Percentiles rank a stretch among this genome's conserved stretches.
Conservation (phyloP, 1,139 yeast species). For the Lodderomyces jiufengensis region DNA sequence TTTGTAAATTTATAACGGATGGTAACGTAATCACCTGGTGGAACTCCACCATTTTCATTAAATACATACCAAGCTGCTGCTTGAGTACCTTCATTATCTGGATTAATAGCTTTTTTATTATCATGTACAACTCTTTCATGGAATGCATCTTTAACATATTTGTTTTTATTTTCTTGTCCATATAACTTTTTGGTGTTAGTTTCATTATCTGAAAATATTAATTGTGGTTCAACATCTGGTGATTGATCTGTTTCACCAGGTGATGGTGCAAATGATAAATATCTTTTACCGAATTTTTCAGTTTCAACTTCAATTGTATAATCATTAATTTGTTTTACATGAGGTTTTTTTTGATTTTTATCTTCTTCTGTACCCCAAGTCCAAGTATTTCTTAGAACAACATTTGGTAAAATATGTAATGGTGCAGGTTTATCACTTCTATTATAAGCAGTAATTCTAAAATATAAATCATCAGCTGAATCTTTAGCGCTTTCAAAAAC, state of each 20-base stretch:
- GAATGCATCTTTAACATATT: constrained; percentile 84
- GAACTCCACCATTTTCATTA: constrained; percentile 72
- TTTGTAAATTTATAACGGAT: constrained; percentile 72
- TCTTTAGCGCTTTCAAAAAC: constrained; percentile 90
- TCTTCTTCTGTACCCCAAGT: constrained; percentile 71
- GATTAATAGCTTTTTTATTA: constrained; percentile 56
- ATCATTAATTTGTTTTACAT: constrained; percentile 41
- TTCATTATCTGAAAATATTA: constrained; percentile 86
- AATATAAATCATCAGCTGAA: constrained; percentile 75
- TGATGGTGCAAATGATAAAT: constrained; percentile 80
- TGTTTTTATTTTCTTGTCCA: constrained; percentile 50
- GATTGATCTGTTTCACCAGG: constrained; percentile 64
- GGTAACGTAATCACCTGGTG: constrained; percentile 86
- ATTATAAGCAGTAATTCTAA: constrained; percentile 87
- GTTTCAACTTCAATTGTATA: constrained; percentile 60
- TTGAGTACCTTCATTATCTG: constrained; percentile 42
- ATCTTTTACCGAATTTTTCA: constrained; percentile 68
- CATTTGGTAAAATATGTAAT: constrained; percentile 80
- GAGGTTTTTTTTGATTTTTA: constrained; percentile 46
- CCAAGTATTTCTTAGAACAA: constrained; percentile 91
- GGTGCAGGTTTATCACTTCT: constrained; percentile 84
- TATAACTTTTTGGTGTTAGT: constrained; percentile 73
- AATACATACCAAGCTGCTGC: constrained; percentile 81
- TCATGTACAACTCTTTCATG: constrained; percentile 76
- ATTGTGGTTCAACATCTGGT: constrained; percentile 69